Base-by-base conservation (phyloP, 169 alveolate genomes). In the Cryptosporidium ubiquitum region DNA sequence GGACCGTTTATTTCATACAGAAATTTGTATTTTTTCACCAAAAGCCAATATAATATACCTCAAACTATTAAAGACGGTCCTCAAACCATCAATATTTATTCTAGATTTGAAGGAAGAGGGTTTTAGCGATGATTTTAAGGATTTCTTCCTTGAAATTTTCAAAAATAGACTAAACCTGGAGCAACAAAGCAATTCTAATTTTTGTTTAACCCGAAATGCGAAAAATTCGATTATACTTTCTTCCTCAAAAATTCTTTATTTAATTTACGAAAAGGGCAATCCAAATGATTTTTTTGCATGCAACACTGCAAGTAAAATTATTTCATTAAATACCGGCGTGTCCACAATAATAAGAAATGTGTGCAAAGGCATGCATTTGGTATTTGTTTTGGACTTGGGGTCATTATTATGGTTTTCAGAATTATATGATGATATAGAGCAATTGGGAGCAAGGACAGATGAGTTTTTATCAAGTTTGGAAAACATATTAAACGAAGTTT, bases 381-480 rank as follows among this genome's bases (percentile, higher is more conserved):
- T 64, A 79, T 79, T 79, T 64, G 39, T 79, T 31, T 64, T 79
- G 47, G 89, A 79, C 44, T 61, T 79, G 26, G 69, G 79, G 49
- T 57, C 75, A 16, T 9, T 64, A 26, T 26, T 79, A 26, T 37
- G 57, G 68, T 60, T 58, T 64, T 60, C 40, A 42, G 68, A 61
- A 33, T 29, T 23, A 20, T 42, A 12, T 37, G 64, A 64, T 20
- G 39, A 39, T 42, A 39, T 26, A 5, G 64, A 40, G 23, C 39
- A 23, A 33, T 40, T 64, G 55, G 52, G 61, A 6, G 20, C 18
- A 5, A 23, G 35, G 31, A n/a, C 35, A 35, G 42, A 57, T 37
- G 85, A 58, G 3, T 73, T 55, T 73, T 73, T 73, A 31, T 73
- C 26, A 40, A 40, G 52, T n/a, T 51, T 73, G 20, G 70, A 73